These are phyloP conservation scores for Seiridium cupressi DNA, from an alignment of 2,329 filamentous ascomycete genomes.

Conservation along the genomic window DNA sequence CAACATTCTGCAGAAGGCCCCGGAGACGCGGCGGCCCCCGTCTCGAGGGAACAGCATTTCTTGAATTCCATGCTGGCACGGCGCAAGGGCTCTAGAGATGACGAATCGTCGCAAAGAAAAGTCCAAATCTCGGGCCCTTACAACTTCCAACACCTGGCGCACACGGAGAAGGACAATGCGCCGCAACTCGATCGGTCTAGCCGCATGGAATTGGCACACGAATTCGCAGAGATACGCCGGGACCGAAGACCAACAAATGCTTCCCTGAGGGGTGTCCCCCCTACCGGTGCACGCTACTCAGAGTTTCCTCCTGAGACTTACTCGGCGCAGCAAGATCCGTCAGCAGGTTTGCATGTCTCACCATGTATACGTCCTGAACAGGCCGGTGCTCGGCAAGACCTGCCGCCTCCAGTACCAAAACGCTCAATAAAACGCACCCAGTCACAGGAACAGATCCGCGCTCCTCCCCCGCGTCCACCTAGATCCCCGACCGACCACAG, in stretches of 20 bases:
- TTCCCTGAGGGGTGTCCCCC: conserved; percentile 32
- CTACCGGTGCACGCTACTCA: conserved; percentile 12
- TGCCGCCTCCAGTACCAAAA: conserved; percentile 29
- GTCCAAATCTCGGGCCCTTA: conserved; percentile 61
- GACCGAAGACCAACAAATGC: conserved; percentile 33
- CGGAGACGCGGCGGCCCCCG: conserved; percentile 28
- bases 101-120: conserved; percentile 34
- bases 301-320: conserved; percentile 47
- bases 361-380: conserved; percentile 8
- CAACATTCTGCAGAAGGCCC: conserved; percentile 44
- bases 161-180: conserved; percentile 51
- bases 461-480: conserved; percentile 48
- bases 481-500: conserved; percentile 41
- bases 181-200: conserved; percentile 37
- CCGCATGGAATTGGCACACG: conserved; percentile 40
- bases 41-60: conserved; percentile 39
- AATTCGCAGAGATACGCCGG: conserved; percentile 40
- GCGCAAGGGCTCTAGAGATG: conserved; percentile 39
- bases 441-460: conserved; percentile 49
- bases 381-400: conserved; percentile 14
- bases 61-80: conserved; percentile 52
- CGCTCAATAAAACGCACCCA: conserved; percentile 40
- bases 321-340: conserved; percentile 20
- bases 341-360: conserved; percentile 17
- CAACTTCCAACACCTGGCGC: conserved; percentile 65